phyloP scores from a whole-genome alignment of 2,329 filamentous ascomycete genomes.

The Cucurbitaria berberidis region DNA sequence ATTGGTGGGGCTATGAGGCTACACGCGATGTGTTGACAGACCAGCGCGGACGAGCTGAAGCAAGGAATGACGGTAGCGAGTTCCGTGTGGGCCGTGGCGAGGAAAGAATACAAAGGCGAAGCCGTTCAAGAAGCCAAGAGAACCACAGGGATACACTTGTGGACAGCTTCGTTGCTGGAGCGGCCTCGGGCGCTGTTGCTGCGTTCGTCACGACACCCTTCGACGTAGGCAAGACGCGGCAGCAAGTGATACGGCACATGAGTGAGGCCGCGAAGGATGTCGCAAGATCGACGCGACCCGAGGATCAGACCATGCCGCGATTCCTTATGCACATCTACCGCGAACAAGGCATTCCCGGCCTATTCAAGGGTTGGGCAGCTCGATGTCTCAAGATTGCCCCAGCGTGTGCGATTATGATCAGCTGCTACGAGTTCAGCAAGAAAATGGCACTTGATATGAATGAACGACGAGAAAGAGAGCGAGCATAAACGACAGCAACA shows the following conservation, averaged over 20 bases:
- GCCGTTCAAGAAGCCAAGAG: slow-evolving; percentile 67
- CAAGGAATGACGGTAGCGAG: slow-evolving; percentile 36
- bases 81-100: slow-evolving; percentile 44
- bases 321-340: slow-evolving; percentile 91
- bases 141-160: slow-evolving; percentile 78
- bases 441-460: slow-evolving; percentile 81
- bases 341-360: slow-evolving; percentile 77
- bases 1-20: slow-evolving; percentile 97
- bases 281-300: slow-evolving; percentile 61
- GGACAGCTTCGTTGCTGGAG: slow-evolving; percentile 89
- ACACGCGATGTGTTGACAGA: slow-evolving; percentile 75
- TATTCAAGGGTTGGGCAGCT: slow-evolving; percentile 92
- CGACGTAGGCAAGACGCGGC: slow-evolving; percentile 95
- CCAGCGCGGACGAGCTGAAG: slow-evolving; percentile 61
- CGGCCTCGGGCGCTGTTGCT: slow-evolving; percentile 80
- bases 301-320: slow-evolving; percentile 77
- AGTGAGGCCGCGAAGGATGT: slow-evolving; percentile 47
- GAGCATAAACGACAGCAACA: slow-evolving; percentile 7
- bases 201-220: slow-evolving; percentile 93
- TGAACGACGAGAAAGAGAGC: slow-evolving; percentile 52
- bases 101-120: slow-evolving; percentile 36
- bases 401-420: slow-evolving; percentile 99
- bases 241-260: slow-evolving; percentile 77
- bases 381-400: slow-evolving; percentile 93
- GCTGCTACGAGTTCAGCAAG: slow-evolving; percentile 95